These are phyloP conservation scores for Hygrocybe coccinea DNA, from an alignment of 768 basidiomycete genomes.

Conservation along the genomic window DNA sequence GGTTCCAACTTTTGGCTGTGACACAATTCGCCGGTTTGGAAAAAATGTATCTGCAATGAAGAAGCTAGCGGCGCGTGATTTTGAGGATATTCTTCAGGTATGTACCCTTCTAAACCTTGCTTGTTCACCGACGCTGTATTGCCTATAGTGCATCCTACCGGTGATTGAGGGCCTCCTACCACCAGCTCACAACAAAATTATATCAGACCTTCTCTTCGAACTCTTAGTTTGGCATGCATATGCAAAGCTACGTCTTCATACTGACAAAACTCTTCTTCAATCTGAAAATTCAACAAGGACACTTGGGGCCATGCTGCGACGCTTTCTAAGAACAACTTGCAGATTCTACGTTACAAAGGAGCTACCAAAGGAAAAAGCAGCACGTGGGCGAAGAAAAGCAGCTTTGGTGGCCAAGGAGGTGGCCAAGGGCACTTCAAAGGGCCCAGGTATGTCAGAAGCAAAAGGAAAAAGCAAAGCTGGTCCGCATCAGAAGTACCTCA, in stretches of 20 bases:
- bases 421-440: neutral
- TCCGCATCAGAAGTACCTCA: constrained; percentile 19
- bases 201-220: constrained; percentile 32
- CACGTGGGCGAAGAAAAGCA: constrained; percentile 20
- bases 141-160: constrained; percentile 32
- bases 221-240: constrained; percentile 35
- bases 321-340: constrained; percentile 26
- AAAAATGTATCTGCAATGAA: constrained; percentile 19
- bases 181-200: constrained; percentile 18
- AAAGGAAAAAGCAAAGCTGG: neutral
- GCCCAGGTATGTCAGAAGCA: neutral
- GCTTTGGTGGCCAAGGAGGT: constrained; percentile 3
- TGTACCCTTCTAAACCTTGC: neutral
- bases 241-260: constrained; percentile 40
- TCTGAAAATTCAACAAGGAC: constrained; percentile 19
- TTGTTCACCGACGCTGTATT: constrained; percentile 6
- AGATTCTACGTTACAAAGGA: constrained; percentile 26
- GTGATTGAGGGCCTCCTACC: constrained; percentile 35
- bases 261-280: constrained; percentile 26
- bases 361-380: constrained; percentile 35
- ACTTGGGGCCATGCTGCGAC: constrained; percentile 25
- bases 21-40: constrained; percentile 20
- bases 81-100: constrained; percentile 31
- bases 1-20: constrained; percentile 14
- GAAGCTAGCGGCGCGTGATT: constrained; percentile 24